phyloP scores from a whole-genome alignment of 768 basidiomycete species.

The Termitomyces sp. region DNA sequence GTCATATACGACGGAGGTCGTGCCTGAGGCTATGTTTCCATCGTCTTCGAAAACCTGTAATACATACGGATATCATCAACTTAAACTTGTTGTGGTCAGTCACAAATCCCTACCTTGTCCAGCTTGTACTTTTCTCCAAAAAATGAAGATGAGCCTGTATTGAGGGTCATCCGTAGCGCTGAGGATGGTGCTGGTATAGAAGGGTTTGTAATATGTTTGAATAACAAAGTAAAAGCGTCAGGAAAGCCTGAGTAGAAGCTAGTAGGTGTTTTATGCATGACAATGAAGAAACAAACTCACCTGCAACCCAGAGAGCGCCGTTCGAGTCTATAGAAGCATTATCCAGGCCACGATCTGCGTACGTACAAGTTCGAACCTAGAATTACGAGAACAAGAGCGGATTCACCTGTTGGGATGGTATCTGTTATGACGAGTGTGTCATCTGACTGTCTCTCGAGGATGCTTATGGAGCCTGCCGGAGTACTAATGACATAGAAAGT shows the following conservation, averaged over 20 bases:
- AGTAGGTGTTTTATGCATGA: neutral
- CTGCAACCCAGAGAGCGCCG: conserved; percentile 62
- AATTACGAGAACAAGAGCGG: neutral
- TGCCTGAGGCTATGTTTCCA: conserved; percentile 51
- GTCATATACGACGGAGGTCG: conserved; percentile 58
- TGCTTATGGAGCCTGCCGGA: conserved; percentile 39
- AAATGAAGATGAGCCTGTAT: conserved; percentile 46
- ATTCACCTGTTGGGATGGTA: conserved; percentile 48
- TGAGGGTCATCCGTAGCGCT: conserved; percentile 49
- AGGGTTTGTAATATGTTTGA: conserved; percentile 41
- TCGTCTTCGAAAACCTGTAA: conserved; percentile 65
- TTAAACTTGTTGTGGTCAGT: neutral
- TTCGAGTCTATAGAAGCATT: conserved; percentile 58
- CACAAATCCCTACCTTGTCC: conserved; percentile 47
- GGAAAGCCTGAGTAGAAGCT: conserved; percentile 39
- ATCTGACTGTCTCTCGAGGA: conserved; percentile 59
- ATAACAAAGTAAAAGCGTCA: conserved; percentile 26
- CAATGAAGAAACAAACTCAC: conserved; percentile 26
- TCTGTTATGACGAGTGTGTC: conserved; percentile 55
- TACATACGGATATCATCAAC: conserved; percentile 8
- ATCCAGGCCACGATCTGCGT: conserved; percentile 49
- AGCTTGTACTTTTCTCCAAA: conserved; percentile 59
- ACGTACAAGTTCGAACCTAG: neutral
- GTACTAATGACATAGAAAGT: conserved; percentile 58
- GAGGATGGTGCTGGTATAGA: conserved; percentile 40